Conservation (phyloP, 2,329 filamentous ascomycete species). For the Lachnellula cervina region DNA sequence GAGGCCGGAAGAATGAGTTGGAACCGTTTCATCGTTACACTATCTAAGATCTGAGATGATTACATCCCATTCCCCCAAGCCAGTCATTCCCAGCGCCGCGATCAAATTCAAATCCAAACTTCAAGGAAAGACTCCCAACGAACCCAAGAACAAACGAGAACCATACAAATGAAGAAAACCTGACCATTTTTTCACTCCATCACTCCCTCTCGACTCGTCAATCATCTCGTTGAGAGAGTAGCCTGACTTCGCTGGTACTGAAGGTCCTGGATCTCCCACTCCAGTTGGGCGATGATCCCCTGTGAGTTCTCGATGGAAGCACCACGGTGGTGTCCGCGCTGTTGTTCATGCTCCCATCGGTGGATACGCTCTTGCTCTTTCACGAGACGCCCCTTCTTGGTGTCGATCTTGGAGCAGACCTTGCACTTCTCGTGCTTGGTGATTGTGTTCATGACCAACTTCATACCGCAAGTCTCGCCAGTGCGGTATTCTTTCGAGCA, state of each 20-base stretch:
- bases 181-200: neutral
- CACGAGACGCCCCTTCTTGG: constrained; percentile 69
- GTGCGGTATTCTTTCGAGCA: constrained; percentile 94
- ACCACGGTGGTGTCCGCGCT: constrained; percentile 39
- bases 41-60: constrained; percentile 13
- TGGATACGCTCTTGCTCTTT: constrained; percentile 71
- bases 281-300: constrained; percentile 62
- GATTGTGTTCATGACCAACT: constrained; percentile 74
- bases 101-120: constrained; percentile 3
- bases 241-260: constrained; percentile 8
- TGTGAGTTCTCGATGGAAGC: constrained; percentile 70
- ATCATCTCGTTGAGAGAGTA: constrained; percentile 3
- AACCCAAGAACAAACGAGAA: constrained; percentile 12
- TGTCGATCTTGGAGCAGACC: constrained; percentile 83
- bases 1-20: constrained; percentile 4
- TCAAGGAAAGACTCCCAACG: constrained; percentile 2
- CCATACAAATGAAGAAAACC: constrained; percentile 8
- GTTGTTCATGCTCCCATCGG: constrained; percentile 67
- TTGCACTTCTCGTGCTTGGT: constrained; percentile 62
- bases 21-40: constrained; percentile 28
- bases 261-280: constrained; percentile 53
- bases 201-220: neutral
- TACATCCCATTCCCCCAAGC: constrained; percentile 14
- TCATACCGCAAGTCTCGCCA: constrained; percentile 93
- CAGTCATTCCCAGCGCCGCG: constrained; percentile 19